Percentiles rank a stretch among this genome's conserved stretches.
Evolutionary conservation across 768 basidiomycete species (phyloP).

Genomic region (Psilocybe subaeruginosa): DNA sequence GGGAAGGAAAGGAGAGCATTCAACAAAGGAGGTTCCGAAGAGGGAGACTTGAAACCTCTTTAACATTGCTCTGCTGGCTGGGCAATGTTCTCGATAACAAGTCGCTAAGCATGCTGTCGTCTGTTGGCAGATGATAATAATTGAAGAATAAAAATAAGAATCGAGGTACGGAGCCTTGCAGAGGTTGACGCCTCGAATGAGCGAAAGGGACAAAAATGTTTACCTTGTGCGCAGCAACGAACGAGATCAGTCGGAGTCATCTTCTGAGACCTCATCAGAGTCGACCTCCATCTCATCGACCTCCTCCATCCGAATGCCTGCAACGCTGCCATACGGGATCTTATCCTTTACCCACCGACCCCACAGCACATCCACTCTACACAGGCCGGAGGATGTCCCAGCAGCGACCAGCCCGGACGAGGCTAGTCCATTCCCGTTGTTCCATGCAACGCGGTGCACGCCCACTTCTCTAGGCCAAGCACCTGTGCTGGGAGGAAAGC

Average conservation of each 20-base stretch:
- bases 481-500: constrained; percentile 47
- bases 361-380: constrained; percentile 78
- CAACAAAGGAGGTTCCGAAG: no score
- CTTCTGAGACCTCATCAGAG: constrained; percentile 39
- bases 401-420: constrained; percentile 68
- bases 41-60: no score
- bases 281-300: constrained; percentile 48
- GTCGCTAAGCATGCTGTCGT: no score
- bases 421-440: constrained; percentile 69
- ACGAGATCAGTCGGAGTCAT: constrained; percentile 5
- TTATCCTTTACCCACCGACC: constrained; percentile 75
- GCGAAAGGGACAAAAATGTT: no score
- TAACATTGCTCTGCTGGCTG: no score
- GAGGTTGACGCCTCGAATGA: no score
- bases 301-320: constrained; percentile 62
- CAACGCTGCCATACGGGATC: constrained; percentile 67
- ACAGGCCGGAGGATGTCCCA: constrained; percentile 83
- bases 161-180: background rate
- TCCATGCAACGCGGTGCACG: constrained; percentile 83
- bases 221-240: background rate
- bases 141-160: background rate
- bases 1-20: no score
- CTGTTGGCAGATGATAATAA: background rate
- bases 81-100: no score
- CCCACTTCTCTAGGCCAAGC: constrained; percentile 83